phyloP scores from a whole-genome alignment of 108 stramenopile genomes.

The Nannochloropsis salina region DNA sequence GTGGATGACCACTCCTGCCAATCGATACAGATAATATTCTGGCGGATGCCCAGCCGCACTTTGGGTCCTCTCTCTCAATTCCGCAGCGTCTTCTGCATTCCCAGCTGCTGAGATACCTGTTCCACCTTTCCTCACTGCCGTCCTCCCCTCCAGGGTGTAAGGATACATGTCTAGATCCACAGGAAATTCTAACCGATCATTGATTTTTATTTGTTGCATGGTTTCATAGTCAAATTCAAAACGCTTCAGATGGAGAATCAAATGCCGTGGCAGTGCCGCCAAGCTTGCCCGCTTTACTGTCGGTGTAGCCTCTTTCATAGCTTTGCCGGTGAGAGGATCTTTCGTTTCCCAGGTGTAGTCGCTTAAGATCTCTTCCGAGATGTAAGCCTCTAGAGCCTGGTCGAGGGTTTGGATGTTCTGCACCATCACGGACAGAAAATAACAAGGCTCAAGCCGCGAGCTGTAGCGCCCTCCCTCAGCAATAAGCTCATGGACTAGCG shows the following conservation, averaged over 20 bases:
- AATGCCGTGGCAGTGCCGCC: slow-evolving; percentile 36
- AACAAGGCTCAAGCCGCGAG: slow-evolving; percentile 55
- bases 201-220: slow-evolving; percentile 51
- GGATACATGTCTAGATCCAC: slow-evolving; percentile 45
- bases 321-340: slow-evolving; percentile 26
- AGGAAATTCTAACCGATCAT: slow-evolving; percentile 55
- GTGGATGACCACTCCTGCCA: slow-evolving; percentile 63
- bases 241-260: slow-evolving; percentile 63
- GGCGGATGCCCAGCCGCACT: slow-evolving; percentile 16
- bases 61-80: too few species aligned
- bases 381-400: slow-evolving; percentile 49
- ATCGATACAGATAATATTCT: slow-evolving; percentile 55
- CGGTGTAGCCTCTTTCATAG: slow-evolving; percentile 21
- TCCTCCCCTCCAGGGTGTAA: slow-evolving; percentile 45
- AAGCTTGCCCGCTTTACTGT: slow-evolving; percentile 47
- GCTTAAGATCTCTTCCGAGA: slow-evolving; percentile 51
- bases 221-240: slow-evolving; percentile 60
- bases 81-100: too few species aligned
- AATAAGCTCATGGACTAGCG: slow-evolving; percentile 53
- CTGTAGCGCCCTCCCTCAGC: slow-evolving; percentile 44
- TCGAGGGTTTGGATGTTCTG: slow-evolving; percentile 35
- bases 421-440: slow-evolving; percentile 43
- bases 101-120: background rate
- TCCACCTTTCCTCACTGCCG: background rate
- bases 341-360: slow-evolving; percentile 53